These are phyloP conservation scores for Rhytidiadelphus loreus DNA, from an alignment of 225 moss, liverwort and hornwort species.

Conservation along the genomic window DNA sequence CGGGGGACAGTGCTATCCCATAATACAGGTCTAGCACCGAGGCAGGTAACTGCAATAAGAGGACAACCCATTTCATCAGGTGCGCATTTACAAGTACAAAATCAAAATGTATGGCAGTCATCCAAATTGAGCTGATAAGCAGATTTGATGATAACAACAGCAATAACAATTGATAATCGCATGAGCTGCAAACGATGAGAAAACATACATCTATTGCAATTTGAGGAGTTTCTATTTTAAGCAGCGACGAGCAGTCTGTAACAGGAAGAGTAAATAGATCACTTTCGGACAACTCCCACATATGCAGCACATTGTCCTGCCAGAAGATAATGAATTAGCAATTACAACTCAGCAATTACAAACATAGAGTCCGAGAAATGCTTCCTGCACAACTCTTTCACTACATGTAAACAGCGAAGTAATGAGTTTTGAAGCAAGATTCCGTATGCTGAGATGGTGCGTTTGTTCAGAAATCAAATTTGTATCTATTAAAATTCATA, in stretches of 20 bases:
- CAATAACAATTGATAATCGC: not conserved
- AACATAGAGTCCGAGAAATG: not conserved
- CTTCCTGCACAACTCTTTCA: not conserved
- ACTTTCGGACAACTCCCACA: constrained; percentile 56
- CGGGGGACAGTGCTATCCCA: constrained; percentile 69
- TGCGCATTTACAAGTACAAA: not conserved
- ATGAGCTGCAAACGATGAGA: not conserved
- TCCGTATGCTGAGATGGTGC: not conserved
- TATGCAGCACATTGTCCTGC: constrained; percentile 64
- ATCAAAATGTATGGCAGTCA: not conserved
- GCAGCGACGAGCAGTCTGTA: constrained; percentile 41
- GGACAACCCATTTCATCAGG: not conserved
- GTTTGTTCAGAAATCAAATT: not conserved
- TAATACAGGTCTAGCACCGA: constrained; percentile 72
- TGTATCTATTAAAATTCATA: not conserved
- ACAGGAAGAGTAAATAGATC: constrained; percentile 39
- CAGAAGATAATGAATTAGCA: not conserved
- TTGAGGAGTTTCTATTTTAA: constrained; percentile 34
- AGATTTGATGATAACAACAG: not conserved
- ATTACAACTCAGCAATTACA: not conserved
- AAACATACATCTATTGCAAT: constrained; percentile 57
- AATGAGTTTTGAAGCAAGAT: not conserved
- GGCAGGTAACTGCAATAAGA: constrained; percentile 68
- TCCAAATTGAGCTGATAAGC: not conserved
- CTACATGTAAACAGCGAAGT: not conserved